Conservation (phyloP, 2,329 filamentous ascomycete genomes). For the Onygena corvina region DNA sequence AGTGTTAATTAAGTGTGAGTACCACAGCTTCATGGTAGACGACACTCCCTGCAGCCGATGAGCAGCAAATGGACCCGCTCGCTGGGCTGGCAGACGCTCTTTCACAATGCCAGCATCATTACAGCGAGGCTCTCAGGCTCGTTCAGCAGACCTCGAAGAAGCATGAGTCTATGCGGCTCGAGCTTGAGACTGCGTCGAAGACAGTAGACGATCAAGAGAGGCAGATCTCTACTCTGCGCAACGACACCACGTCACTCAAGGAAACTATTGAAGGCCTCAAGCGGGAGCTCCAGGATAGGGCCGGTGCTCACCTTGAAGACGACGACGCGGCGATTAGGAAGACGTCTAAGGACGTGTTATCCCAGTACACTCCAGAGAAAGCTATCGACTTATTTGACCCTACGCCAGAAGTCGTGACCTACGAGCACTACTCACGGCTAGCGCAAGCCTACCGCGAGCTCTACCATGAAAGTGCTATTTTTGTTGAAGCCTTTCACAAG, state of each 20-base stretch:
- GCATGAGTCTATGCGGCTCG: background rate
- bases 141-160: background rate
- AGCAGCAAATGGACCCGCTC: background rate
- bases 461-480: slow-evolving; percentile 22
- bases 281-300: background rate
- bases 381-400: background rate
- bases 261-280: background rate
- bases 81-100: background rate
- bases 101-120: background rate
- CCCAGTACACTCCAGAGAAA: background rate
- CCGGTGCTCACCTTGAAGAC: background rate
- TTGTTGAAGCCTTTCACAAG: slow-evolving; percentile 21
- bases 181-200: background rate
- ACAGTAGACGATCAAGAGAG: background rate
- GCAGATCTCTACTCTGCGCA: background rate
- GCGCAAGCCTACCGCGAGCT: slow-evolving; percentile 24
- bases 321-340: background rate
- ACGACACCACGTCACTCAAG: background rate
- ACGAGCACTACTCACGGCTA: slow-evolving; percentile 16
- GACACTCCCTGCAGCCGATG: too few species aligned
- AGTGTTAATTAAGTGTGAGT: too few species aligned
- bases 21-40: too few species aligned
- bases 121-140: slow-evolving; percentile 4
- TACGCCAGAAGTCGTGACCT: background rate
- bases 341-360: background rate